These are phyloP conservation scores for Syzygium malaccense DNA, from an alignment of 441 rosid species.

Conservation along the genomic window DNA sequence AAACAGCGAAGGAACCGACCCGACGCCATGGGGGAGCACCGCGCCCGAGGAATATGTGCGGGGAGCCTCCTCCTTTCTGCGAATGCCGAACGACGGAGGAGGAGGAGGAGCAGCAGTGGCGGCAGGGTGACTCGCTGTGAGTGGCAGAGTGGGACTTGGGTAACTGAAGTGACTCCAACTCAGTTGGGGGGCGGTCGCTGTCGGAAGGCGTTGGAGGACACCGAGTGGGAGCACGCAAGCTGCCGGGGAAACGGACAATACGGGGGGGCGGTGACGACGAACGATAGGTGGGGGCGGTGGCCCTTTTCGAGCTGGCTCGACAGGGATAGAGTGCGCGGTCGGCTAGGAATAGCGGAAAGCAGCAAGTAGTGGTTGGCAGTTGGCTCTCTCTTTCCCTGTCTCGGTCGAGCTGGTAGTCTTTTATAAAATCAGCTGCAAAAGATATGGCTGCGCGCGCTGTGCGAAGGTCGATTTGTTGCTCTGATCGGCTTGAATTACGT, in stretches of 20 bases:
- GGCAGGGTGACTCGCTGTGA: background rate
- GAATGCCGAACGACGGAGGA: background rate
- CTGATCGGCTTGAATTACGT: background rate
- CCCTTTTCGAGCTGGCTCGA: background rate
- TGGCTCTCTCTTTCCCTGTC: background rate
- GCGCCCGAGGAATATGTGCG: background rate
- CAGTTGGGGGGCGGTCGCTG: rapidly evolving
- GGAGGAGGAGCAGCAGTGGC: background rate
- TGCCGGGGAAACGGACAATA: background rate
- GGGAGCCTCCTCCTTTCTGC: background rate
- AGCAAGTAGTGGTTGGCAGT: rapidly evolving
- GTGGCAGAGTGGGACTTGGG: background rate
- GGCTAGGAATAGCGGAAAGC: background rate
- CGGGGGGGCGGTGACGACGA: background rate
- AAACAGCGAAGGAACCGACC: background rate
- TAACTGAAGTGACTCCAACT: background rate
- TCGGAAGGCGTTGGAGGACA: background rate
- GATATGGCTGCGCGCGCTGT: rapidly evolving
- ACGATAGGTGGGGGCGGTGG: background rate
- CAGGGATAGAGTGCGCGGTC: background rate
- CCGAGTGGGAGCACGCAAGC: background rate
- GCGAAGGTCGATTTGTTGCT: no score
- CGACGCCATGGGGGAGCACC: background rate
- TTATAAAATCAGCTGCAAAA: background rate
- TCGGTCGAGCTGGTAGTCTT: background rate